Base-by-base conservation (phyloP, 495 filamentous ascomycete species). In the Tuber melanosporum region DNA sequence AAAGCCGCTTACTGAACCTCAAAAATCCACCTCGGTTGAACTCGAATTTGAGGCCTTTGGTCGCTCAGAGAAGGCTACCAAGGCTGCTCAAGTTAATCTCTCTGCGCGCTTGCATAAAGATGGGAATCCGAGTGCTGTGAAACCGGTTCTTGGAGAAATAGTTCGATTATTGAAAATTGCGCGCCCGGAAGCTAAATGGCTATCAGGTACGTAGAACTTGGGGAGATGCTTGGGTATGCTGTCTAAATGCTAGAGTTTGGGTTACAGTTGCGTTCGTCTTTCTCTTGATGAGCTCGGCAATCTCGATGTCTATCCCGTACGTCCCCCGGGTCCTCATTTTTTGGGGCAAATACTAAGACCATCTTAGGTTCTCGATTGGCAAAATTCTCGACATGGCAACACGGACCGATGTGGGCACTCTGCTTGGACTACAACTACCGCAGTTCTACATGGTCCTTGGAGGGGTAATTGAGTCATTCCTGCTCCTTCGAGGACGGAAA, bases 361-460 rank as follows among this genome's bases (percentile, higher is more conserved):
- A 39, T 70, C 46, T 26, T 75, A 83, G 82, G 39, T 95, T 97
- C 81, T 96, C 94, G 0, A 97, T 99, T 78, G 95, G 95, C 41
- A 94, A 93, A 85, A 95, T 99, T 73, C 88, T 99, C 83, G 96
- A 99, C 85, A 88, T 93, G 62, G 92, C 94, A 43, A 93, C 92
- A 0, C 86, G 91, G 84, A 81, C 84, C 39, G 86, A 89, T 70
- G 88, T 85, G 6, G 82, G 86, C 42, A 87, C 82, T 74, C 87
- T 96, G 5, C 94, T 95, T 82, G 93, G 93, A 9, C 82, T 95
- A 75, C 90, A 90, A 70, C 84, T 91, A 71, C 87, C 88, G 9
- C 92, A 93, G 80, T 95, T 97, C 85, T 97, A 95, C 85, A 85
- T 90, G 71, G 92, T 88, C 73, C 86, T 97, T 43, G 94, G 86